Percentiles rank a stretch among this genome's conserved stretches.
Conservation (phyloP, 257 asterid genomes). For the Salvia rosmarinus region DNA sequence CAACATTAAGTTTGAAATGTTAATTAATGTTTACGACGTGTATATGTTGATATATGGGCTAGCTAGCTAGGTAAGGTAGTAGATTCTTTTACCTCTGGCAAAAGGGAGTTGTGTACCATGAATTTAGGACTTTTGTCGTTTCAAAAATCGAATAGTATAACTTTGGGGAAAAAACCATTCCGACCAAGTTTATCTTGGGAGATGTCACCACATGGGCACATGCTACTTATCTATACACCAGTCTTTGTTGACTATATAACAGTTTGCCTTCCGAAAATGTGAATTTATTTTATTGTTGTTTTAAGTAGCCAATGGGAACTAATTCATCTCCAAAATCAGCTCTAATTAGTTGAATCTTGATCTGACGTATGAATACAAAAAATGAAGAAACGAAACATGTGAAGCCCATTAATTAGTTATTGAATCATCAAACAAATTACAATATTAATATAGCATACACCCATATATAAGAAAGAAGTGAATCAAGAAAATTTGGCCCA, state of each 20-base stretch:
- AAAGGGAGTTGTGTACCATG: neutral
- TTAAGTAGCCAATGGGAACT: neutral
- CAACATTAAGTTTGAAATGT: too few species aligned
- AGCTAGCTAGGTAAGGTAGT: too few species aligned
- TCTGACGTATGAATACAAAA: neutral
- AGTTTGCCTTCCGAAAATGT: neutral
- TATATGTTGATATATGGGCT: too few species aligned
- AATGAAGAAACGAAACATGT: neutral
- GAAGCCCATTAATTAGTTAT: neutral
- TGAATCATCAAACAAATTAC: neutral
- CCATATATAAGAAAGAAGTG: too few species aligned
- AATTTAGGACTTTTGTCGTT: neutral
- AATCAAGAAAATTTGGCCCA: neutral
- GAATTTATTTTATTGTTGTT: neutral
- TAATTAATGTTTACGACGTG: too few species aligned
- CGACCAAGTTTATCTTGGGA: constrained; percentile 32
- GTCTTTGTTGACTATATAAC: neutral
- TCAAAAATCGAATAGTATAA: constrained; percentile 5
- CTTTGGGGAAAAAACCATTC: neutral
- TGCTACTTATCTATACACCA: neutral
- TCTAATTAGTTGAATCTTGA: too few species aligned
- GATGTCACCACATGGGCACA: constrained; percentile 50
- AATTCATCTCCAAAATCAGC: neutral
- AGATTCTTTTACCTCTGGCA: too few species aligned
- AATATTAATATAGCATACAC: too few species aligned